Evolutionary conservation across 495 filamentous ascomycete genomes (phyloP), one percentile per base, ranked within the genome.

Genomic region (Penicillium paradoxum): DNA sequence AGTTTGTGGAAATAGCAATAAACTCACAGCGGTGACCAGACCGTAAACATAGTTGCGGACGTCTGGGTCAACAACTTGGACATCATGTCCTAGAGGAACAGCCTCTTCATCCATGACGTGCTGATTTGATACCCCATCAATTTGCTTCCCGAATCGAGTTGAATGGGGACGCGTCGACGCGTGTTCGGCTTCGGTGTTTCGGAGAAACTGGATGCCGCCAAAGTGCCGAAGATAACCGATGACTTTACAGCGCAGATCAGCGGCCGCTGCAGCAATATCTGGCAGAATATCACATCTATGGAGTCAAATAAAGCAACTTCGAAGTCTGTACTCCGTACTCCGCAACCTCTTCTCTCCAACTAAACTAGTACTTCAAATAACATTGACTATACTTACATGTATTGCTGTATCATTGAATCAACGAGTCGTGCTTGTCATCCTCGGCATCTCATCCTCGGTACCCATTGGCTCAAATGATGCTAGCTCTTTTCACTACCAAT

Each of bases 11-110:
- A 32, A 15, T 21, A 29, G 0, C 36, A 36, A 24, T 8, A 14
- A 46, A 85, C 88, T 65, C 80, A 96, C 91, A 51, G 91, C 92
- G 54, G 88, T 88, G 51, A 95, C 89, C 47, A 97, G 82, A 72
- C 87, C 92, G 72, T 87, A 91, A 60, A 97, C 84, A 74, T 96
- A 85, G 24, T 89, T 89, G 58, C 90, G 85, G 59, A 95, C 90
- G 68, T 96, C 87, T 53, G 89, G 89, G 65, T 96, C 90, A 29
- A 93, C 81, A 40, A 83, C 73, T 54, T 76, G 67, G 53, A 74
- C 71, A 44, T 67, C 66, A 41, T 71, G 68, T 38, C 67, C 70
- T 49, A 70, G 48, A 45, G 68, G 51, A 41, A 63, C 66, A 34
- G 54, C 54, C 50, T 75, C 73, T 51, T 74, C 63, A 43, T 76